Conservation (phyloP, 129 eudicot genomes). For the Tanacetum coccineum region DNA sequence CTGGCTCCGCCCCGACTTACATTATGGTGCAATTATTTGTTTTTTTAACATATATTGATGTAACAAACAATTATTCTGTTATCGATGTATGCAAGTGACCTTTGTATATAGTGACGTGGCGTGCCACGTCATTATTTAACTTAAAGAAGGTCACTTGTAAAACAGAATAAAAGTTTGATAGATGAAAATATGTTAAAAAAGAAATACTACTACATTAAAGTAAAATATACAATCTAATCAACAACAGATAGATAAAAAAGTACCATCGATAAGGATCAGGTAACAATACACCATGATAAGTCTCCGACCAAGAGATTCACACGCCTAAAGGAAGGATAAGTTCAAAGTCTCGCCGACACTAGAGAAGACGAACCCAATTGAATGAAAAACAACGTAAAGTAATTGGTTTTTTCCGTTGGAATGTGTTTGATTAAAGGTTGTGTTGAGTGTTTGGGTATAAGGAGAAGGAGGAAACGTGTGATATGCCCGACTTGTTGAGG, state of each 20-base stretch:
- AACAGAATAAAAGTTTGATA: no score
- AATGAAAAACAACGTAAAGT: slow-evolving; percentile 16
- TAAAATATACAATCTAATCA: background rate
- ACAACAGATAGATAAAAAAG: background rate
- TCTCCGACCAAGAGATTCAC: slow-evolving; percentile 81
- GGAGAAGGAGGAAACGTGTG: no score
- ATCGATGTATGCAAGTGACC: no score
- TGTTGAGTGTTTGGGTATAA: background rate
- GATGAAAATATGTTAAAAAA: no score
- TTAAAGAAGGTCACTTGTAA: no score
- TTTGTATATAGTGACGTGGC: no score
- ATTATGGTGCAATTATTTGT: no score
- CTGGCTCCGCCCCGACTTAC: no score
- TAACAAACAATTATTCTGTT: no score
- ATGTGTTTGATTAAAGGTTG: slow-evolving; percentile 25
- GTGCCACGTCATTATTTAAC: no score
- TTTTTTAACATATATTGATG: no score
- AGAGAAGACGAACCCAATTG: slow-evolving; percentile 71
- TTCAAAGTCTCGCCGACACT: slow-evolving; percentile 34
- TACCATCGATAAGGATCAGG: slow-evolving; percentile 98
- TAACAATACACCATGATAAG: slow-evolving; percentile 77
- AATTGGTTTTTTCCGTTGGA: slow-evolving; percentile 6
- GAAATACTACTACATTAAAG: no score
- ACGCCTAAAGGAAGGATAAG: slow-evolving; percentile 67
- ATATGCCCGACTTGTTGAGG: slow-evolving; percentile 21